Percentiles rank a stretch among this genome's conserved stretches.
Evolutionary conservation across 495 filamentous ascomycete species (phyloP).

Genomic region (Penicillium fimorum): DNA sequence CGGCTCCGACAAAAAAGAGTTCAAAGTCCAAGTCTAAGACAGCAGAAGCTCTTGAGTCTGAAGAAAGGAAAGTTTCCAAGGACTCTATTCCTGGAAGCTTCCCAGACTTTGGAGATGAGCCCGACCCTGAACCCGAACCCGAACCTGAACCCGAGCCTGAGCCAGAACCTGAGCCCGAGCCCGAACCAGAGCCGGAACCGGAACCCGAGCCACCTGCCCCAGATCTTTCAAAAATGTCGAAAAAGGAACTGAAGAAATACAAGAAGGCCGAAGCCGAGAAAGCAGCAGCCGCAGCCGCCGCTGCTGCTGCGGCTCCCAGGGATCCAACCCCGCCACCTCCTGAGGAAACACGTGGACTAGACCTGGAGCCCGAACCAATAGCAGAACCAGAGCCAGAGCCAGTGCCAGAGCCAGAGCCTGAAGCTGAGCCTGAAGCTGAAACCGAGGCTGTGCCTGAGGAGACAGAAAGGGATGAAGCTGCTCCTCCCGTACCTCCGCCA

Average conservation of each 20-base stretch:
- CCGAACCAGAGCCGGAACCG: conserved; percentile 26
- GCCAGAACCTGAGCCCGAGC: conserved; percentile 21
- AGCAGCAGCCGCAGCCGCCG: not conserved
- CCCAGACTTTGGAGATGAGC: conserved; percentile 37
- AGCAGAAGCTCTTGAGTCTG: conserved; percentile 26
- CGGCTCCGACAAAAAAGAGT: conserved; percentile 14
- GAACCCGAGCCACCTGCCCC: conserved; percentile 26
- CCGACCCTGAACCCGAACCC: conserved; percentile 22
- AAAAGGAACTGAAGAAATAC: conserved; percentile 32
- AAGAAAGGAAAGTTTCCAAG: conserved; percentile 3
- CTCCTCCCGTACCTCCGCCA: conserved; percentile 55
- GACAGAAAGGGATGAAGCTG: conserved; percentile 24
- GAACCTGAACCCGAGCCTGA: conserved; percentile 33
- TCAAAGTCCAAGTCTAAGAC: conserved; percentile 16
- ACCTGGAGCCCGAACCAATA: conserved; percentile 19
- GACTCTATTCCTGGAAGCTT: conserved; percentile 16
- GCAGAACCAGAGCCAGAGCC: conserved; percentile 20
- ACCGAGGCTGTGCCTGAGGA: conserved; percentile 16
- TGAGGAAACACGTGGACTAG: conserved; percentile 26
- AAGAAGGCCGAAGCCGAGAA: conserved; percentile 31
- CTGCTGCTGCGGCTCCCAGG: conserved; percentile 56
- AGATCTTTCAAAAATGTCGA: conserved; percentile 30
- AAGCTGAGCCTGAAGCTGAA: conserved; percentile 10
- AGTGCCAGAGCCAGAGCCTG: conserved; percentile 21
- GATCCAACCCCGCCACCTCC: conserved; percentile 55